These are phyloP conservation scores for Diaporthe aspalathi DNA, from an alignment of 2,329 filamentous ascomycete species.

Conservation along the genomic window DNA sequence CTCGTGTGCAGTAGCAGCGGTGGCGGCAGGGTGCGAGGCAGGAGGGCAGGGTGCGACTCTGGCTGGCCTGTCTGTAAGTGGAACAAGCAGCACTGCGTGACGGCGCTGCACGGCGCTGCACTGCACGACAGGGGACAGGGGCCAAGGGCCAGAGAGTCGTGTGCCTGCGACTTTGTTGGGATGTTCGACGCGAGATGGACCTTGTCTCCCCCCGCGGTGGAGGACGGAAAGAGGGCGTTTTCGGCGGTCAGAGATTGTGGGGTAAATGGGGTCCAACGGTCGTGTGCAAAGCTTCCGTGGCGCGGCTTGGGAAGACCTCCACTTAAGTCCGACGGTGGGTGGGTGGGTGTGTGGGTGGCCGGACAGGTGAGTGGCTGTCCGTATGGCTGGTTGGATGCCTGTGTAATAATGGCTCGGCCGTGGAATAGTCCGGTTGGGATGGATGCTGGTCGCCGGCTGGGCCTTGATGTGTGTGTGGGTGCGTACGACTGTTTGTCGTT, in stretches of 20 bases:
- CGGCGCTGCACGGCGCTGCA: conserved; percentile 27
- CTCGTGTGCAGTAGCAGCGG: conserved; percentile 30
- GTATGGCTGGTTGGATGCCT: conserved; percentile 21
- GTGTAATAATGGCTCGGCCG: conserved; percentile 5
- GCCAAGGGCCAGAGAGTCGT: not conserved
- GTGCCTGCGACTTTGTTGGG: conserved; percentile 13
- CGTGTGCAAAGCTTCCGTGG: conserved; percentile 16
- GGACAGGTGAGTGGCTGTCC: conserved; percentile 5
- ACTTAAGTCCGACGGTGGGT: not conserved
- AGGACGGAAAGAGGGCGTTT: conserved; percentile 24
- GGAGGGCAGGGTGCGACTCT: conserved; percentile 8
- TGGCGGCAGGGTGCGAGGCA: conserved; percentile 24
- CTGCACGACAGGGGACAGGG: conserved; percentile 13
- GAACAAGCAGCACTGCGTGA: conserved; percentile 28
- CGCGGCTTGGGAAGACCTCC: conserved; percentile 17
- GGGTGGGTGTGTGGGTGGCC: conserved; percentile 1
- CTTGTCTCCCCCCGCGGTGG: conserved; percentile 18
- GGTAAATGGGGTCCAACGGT: conserved; percentile 36
- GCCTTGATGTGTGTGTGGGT: conserved; percentile 12
- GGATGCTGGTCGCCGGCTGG: not conserved
- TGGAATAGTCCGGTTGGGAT: not conserved
- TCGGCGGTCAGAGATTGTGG: conserved; percentile 41
- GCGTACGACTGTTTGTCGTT: conserved; percentile 16
- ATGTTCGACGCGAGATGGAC: conserved; percentile 17
- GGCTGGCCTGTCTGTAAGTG: conserved; percentile 23